Evolutionary conservation across 345 rosid species (phyloP), one percentile per base, ranked within the genome.

Genomic region (Arabidopsis thaliana): DNA sequence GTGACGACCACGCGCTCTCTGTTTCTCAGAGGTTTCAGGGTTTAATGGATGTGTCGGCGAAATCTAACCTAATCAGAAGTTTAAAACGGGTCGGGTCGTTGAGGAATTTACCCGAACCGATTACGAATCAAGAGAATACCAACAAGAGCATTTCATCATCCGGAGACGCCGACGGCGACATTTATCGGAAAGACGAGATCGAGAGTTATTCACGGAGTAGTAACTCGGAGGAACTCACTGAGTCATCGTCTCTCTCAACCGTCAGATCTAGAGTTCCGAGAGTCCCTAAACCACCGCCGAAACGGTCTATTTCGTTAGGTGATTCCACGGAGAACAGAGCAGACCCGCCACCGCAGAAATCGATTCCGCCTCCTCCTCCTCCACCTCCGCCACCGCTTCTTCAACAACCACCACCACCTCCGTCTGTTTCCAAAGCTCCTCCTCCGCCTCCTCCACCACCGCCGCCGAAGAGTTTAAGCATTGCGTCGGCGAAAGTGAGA

Each of bases 231-330:
- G 97, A 94, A 38, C 81, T 91, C 74, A 60, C 69, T 16, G 95
- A 85, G 73, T 67, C 90, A 8, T 80, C 91, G 1, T 80, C 92
- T 23, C 82, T 84, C 40, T 58, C 88, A 20, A 77, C 52, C 32
- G 68, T 87, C 80, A 85, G 89, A 85, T 88, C 94, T 73, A 94
- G 97, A 6, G 69, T 64, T 66, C 96, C 98, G 7, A 77, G 98
- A 62, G 87, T 95, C 20, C 99, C 99, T 0, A 95, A 88, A 68
- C 99, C 98, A 9, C 99, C 98, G 4, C 99, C 96, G 1, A 88
- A 84, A 74, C 90, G 87, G 4, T 48, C 73, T 5, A 50, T 65
- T 2, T 80, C 87, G 1, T 46, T 42, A 16, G 24, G 56, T 0
- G 82, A 78, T 65, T 78, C 78, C 2, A 69, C 77, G 25, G 87